Percentiles rank a stretch among this genome's conserved stretches.
Evolutionary conservation across 495 filamentous ascomycete genomes (phyloP).

Genomic region (Aspergillus campestris): DNA sequence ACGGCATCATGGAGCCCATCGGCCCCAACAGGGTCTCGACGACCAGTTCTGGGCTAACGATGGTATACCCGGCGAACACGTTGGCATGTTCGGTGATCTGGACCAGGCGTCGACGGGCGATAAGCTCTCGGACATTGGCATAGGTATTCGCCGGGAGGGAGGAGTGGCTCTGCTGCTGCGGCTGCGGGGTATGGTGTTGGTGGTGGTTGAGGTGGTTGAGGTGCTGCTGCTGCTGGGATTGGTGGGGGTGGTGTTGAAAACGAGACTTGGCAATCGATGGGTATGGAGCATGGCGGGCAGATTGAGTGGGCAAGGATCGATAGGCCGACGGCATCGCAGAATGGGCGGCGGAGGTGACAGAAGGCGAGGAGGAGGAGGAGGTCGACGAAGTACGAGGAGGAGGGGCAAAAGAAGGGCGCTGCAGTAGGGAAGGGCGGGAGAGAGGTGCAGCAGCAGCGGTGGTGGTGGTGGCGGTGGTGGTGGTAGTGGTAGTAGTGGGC

Average conservation of each 20-base stretch:
- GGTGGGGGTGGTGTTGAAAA: constrained; percentile 10
- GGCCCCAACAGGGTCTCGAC: constrained; percentile 40
- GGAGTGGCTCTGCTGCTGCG: constrained; percentile 13
- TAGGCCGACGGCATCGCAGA: constrained; percentile 46
- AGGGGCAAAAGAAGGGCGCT: constrained; percentile 26
- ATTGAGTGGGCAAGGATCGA: constrained; percentile 36
- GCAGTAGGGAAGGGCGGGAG: constrained; percentile 32
- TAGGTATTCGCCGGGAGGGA: constrained; percentile 37
- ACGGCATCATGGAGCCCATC: constrained; percentile 38
- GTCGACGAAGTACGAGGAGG: constrained; percentile 27
- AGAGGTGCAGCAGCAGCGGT: constrained; percentile 13
- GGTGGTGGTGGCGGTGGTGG: constrained; percentile 10
- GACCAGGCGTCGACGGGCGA: constrained; percentile 40
- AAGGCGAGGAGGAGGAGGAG: constrained; percentile 20
- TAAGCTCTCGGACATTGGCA: constrained; percentile 41
- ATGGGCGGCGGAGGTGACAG: constrained; percentile 32
- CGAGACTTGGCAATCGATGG: constrained; percentile 34
- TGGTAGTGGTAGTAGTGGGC: constrained; percentile 14
- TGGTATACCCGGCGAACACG: constrained; percentile 40
- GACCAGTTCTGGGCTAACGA: constrained; percentile 40
- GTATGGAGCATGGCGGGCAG: constrained; percentile 36
- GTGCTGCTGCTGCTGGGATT: constrained; percentile 18
- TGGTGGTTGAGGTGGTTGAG: constrained; percentile 5
- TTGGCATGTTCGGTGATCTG: constrained; percentile 46
- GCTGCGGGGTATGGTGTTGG: constrained; percentile 8